phyloP scores from a whole-genome alignment of 805 yeast genomes.

The Saccharomycopsis lassenensis region DNA sequence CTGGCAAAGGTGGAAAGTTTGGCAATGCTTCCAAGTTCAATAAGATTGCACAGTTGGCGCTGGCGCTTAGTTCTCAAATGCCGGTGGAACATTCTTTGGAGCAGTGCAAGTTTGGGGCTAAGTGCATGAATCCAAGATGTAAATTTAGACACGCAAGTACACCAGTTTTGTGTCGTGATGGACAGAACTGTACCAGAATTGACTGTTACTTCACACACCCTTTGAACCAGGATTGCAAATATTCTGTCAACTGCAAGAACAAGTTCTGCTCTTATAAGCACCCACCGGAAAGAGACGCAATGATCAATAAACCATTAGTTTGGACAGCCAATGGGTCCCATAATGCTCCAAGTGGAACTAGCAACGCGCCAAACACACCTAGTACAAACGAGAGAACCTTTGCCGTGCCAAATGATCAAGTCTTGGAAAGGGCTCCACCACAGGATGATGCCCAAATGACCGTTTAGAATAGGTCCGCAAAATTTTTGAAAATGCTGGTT shows the following conservation, averaged over 20 bases:
- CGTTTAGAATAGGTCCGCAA: no score
- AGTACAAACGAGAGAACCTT: constrained; percentile 52
- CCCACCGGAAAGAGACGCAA: constrained; percentile 58
- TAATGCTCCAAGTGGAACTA: constrained; percentile 19
- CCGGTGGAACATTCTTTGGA: constrained; percentile 48
- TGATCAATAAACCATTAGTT: constrained; percentile 24
- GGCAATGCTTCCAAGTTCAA: constrained; percentile 6
- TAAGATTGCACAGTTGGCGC: constrained; percentile 17
- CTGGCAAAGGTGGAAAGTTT: no score
- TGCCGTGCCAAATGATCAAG: constrained; percentile 68
- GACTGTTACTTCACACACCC: constrained; percentile 85
- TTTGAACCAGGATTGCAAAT: constrained; percentile 66
- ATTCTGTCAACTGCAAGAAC: constrained; percentile 66
- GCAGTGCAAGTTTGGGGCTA: constrained; percentile 69
- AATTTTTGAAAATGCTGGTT: no score
- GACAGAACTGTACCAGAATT: constrained; percentile 62
- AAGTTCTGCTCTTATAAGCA: constrained; percentile 63
- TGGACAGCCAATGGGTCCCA: constrained; percentile 26
- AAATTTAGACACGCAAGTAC: constrained; percentile 77
- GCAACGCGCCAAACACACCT: constrained; percentile 18
- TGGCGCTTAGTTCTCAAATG: constrained; percentile 20
- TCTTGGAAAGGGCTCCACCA: constrained; percentile 54
- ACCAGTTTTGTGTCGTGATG: constrained; percentile 69
- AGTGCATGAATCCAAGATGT: constrained; percentile 71
- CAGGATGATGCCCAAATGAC: constrained; percentile 26